Evolutionary conservation across 2,329 filamentous ascomycete species (phyloP).

Genomic region (Knoxdaviesia capensis): DNA sequence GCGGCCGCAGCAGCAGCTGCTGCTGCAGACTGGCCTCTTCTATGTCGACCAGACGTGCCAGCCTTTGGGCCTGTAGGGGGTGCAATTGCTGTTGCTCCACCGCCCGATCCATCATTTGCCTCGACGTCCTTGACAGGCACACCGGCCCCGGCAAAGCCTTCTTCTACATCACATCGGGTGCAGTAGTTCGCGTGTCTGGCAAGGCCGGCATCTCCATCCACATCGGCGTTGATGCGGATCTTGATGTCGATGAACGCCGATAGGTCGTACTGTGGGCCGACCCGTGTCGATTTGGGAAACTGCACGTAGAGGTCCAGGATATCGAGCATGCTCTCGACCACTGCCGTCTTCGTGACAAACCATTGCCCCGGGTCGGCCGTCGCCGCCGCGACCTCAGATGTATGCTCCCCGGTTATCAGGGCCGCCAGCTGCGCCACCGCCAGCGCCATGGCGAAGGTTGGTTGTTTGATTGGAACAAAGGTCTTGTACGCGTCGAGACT

Average conservation of each 20-base stretch:
- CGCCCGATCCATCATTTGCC: no score
- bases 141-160: not conserved
- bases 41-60: no score
- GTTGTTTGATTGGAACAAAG: constrained; percentile 79
- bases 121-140: not conserved
- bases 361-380: constrained; percentile 27
- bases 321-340: constrained; percentile 69
- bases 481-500: constrained; percentile 84
- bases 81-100: constrained; percentile 6
- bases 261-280: constrained; percentile 52
- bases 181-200: constrained; percentile 45
- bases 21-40: no score
- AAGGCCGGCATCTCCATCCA: constrained; percentile 37
- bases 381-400: constrained; percentile 25
- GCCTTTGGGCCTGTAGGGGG: constrained; percentile 18
- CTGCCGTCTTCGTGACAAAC: constrained; percentile 24
- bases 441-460: constrained; percentile 66
- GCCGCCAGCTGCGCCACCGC: constrained; percentile 65
- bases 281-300: constrained; percentile 51
- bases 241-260: constrained; percentile 71
- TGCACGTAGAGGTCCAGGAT: constrained; percentile 85
- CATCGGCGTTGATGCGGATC: constrained; percentile 69
- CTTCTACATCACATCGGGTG: constrained; percentile 24
- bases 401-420: constrained; percentile 37
- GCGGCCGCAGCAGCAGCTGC: no score